These are phyloP conservation scores for Petunia axillaris DNA, from an alignment of 257 asterid genomes.

Conservation along the genomic window DNA sequence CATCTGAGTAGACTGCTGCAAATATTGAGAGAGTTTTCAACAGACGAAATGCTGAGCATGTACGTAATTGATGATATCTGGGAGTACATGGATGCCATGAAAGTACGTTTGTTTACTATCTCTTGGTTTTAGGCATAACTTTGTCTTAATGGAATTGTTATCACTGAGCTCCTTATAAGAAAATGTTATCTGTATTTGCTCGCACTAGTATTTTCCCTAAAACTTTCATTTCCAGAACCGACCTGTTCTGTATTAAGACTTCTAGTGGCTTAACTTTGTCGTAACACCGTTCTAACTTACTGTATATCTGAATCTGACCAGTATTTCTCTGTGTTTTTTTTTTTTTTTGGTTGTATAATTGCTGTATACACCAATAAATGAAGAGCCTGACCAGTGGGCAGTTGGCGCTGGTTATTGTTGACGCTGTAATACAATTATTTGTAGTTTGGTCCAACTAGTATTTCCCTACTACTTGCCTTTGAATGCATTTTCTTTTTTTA, in stretches of 20 bases:
- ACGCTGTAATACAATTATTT: background rate
- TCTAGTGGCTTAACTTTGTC: constrained; percentile 2
- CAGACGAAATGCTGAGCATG: constrained; percentile 83
- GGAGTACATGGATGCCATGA: constrained; percentile 99
- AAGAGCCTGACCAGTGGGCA: no score
- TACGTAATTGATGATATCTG: constrained; percentile 97
- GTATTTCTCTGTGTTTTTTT: background rate
- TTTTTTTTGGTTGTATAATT: no score
- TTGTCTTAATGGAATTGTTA: background rate
- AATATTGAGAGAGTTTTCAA: constrained; percentile 86
- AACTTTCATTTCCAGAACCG: background rate
- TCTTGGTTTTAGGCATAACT: background rate
- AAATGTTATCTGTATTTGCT: constrained; percentile 13
- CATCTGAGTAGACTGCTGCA: constrained; percentile 85
- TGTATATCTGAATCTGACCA: constrained; percentile 6
- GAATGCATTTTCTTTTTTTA: constrained; percentile 4
- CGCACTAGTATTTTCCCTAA: constrained; percentile 9
- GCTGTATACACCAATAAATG: no score
- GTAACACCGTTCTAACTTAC: background rate
- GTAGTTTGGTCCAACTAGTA: background rate
- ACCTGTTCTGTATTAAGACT: background rate
- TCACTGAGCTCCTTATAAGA: background rate
- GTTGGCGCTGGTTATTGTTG: background rate
- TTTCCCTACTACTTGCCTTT: background rate
- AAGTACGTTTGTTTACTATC: constrained; percentile 53